Evolutionary conservation across 768 basidiomycete genomes (phyloP), one percentile per base, ranked within the genome.

Genomic region (Phanerochaete carnosa): DNA sequence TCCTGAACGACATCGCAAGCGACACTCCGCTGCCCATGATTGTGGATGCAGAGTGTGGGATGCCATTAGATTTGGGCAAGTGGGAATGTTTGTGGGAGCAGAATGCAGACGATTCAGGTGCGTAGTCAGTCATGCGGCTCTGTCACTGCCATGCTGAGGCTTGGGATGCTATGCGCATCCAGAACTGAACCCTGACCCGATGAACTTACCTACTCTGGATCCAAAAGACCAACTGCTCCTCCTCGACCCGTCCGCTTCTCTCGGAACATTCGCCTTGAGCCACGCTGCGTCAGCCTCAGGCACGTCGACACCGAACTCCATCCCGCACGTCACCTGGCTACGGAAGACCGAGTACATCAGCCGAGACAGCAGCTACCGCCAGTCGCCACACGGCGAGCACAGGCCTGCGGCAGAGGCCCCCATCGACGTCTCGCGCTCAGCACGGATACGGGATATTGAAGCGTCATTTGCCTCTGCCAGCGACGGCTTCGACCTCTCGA

Each of bases 11-110:
- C 6, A 76, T 97, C 37, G 89, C 91, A 0, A 85, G 87, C 56
- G 92, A 93, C 51, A 85, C 87, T 12, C 89, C 91, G 0, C 72
- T 97, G 22, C 96, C 97, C 0, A 95, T 98, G 93, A 89, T 98
- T 64, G 89, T 98, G 1, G 97, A 99, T 66, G 93, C 92, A 0
- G 97, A 99, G 72, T 89, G 89, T 65, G 97, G 97, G 0, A 95
- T 99, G 95, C 95, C 95, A 0, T 75, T 99, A 26, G 93, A 98
- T 71, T 76, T 96, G 50, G 89, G 90, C 19, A 83, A 81, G 57
- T 95, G 87, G 81, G 88, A 89, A 57, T 89, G 84, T 35, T 75
- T 96, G 19, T 95, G 90, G 92, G 86, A 90, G 53, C 90, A 93
- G 62, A 85, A 85, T 45, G 89, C 80, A 2, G 83, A 88, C 69